These are phyloP conservation scores for Fomitopsis pulvina DNA, from an alignment of 768 basidiomycete species.

Conservation along the genomic window DNA sequence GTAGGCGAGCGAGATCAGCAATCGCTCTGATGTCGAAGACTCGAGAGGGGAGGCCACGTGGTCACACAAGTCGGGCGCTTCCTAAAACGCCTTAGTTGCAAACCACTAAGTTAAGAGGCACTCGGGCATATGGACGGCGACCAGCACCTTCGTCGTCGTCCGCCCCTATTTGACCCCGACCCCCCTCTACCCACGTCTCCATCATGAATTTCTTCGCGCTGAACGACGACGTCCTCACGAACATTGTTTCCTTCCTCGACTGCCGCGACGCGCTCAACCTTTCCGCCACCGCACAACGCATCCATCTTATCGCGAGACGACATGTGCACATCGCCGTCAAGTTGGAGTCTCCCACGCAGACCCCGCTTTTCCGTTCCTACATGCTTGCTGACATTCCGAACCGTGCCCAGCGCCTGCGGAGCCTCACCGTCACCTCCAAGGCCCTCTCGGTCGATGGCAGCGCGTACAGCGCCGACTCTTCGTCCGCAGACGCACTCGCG, in stretches of 20 bases:
- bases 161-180: not conserved
- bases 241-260: not conserved
- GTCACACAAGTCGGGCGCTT: not conserved
- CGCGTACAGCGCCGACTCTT: not conserved
- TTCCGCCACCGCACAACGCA: not conserved
- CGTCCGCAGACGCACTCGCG: not conserved
- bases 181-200: not conserved
- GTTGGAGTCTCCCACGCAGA: not conserved
- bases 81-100: not conserved
- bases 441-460: not conserved
- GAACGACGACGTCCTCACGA: slow-evolving; percentile 2
- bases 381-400: not conserved
- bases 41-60: not conserved
- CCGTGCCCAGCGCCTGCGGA: not conserved
- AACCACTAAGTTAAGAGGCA: not conserved
- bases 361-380: not conserved
- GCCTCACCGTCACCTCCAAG: not conserved
- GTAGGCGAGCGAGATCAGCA: not conserved
- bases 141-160: not conserved
- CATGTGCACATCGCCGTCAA: not conserved
- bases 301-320: not conserved
- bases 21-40: not conserved
- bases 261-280: not conserved
- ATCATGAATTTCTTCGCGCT: not conserved
- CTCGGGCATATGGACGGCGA: not conserved